These are phyloP conservation scores for Talaromyces amestolkiae DNA, from an alignment of 2,329 filamentous ascomycete genomes.

Conservation along the genomic window DNA sequence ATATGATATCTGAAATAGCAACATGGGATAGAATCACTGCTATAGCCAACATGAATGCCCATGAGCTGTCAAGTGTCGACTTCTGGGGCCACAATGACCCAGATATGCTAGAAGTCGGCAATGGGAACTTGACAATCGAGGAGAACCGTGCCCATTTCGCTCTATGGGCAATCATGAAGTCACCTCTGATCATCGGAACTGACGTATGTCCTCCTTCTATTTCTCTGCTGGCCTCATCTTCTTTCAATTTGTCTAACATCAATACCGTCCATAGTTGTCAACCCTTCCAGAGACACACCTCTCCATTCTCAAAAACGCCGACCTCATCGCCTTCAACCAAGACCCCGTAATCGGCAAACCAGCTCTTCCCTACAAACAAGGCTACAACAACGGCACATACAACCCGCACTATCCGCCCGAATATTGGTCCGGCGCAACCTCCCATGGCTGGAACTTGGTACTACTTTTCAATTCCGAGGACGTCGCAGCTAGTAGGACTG, in stretches of 20 bases:
- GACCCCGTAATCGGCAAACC: conserved; percentile 44
- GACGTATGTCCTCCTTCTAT: conserved; percentile 23
- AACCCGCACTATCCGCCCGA: conserved; percentile 35
- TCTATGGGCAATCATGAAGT: conserved; percentile 53
- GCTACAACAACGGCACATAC: conserved; percentile 38
- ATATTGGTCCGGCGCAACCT: conserved; percentile 37
- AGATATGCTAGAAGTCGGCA: conserved; percentile 54
- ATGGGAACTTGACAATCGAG: conserved; percentile 45
- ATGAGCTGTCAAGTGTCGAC: conserved; percentile 44
- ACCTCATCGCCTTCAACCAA: conserved; percentile 47
- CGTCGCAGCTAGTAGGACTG: conserved; percentile 24
- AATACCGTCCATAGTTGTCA: conserved; percentile 30
- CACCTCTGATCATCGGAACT: conserved; percentile 51
- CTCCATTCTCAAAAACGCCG: conserved; percentile 44
- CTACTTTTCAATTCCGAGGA: conserved; percentile 34
- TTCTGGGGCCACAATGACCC: conserved; percentile 54
- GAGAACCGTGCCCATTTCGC: conserved; percentile 54
- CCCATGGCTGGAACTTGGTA: conserved; percentile 30
- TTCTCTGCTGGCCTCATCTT: neutral
- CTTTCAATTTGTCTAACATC: neutral
- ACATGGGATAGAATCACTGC: conserved; percentile 33
- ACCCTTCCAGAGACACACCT: conserved; percentile 38
- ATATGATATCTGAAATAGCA: conserved; percentile 18
- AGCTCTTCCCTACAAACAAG: conserved; percentile 44
- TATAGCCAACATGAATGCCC: conserved; percentile 53